Base-by-base conservation (phyloP, 768 basidiomycete genomes). In the Auricularia sp. region DNA sequence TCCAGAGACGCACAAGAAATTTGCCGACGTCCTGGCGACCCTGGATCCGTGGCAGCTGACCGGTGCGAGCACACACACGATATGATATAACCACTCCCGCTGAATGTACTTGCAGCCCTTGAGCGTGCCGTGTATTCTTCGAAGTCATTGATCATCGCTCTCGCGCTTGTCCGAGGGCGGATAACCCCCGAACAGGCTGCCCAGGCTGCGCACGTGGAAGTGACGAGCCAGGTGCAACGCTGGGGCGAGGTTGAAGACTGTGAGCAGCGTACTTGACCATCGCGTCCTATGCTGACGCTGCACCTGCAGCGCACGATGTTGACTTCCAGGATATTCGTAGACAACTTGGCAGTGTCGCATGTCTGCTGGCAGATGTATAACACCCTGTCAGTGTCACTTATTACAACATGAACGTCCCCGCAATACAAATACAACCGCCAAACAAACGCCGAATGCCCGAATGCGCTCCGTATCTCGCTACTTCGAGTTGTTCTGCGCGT, bases 171-270 rank as follows among this genome's bases (percentile, higher is more conserved):
- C 36, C 85, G 84, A 69, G 87, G 85, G 39, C 84, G 81, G 64
- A 72, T 98, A 51, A 84, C 84, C 3, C 91, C 86, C 1, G 91
- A 99, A 70, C 79, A 93, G 71, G 95, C 96, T 8, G 84, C 94
- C 2, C 74, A 85, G 61, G 92, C 91, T 0, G 83, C 93, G 6
- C 88, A 89, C 62, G 95, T 96, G 7, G 97, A 99, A 76, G 96
- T 99, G 0, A 81, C 87, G 67, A 95, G 93, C 73, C 96, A 98
- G 77, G 98, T 98, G 66, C 86, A 95, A 74, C 82, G 87, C 61
- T 99, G 97, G 97, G 97, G 97, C n/a, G 96, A 98, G 76, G 97
- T 99, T 0, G 97, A 98, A 79, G 97, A 98, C 74, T 92, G 96
- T 98, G 71, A 80, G 97, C 80, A 36, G 12, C 39, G 12, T 36